Evolutionary conservation across 2,329 filamentous ascomycete species (phyloP).

Genomic region (Fonsecaea pedrosoi): DNA sequence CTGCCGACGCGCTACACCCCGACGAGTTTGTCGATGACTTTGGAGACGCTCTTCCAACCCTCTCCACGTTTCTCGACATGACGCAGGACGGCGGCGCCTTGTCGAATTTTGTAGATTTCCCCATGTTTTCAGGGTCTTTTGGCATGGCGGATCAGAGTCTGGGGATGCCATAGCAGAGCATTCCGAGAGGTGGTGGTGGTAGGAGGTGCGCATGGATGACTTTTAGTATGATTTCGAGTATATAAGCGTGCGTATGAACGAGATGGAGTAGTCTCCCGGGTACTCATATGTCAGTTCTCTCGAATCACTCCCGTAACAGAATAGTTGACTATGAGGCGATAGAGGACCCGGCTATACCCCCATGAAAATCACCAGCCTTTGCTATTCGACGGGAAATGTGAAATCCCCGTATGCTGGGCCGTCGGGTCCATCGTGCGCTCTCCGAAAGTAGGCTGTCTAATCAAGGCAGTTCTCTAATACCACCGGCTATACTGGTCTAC

Average conservation of each 20-base stretch:
- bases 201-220: background rate
- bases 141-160: background rate
- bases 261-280: background rate
- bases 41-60: background rate
- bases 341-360: background rate
- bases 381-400: background rate
- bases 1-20: background rate
- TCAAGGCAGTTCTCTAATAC: background rate
- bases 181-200: background rate
- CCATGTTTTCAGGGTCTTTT: background rate
- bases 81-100: background rate
- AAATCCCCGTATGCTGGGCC: background rate
- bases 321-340: too few relatives aligned
- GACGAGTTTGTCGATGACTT: background rate
- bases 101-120: background rate
- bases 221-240: background rate
- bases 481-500: background rate
- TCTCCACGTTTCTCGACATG: background rate
- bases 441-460: background rate
- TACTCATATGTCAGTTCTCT: background rate
- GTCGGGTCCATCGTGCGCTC: background rate
- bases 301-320: background rate
- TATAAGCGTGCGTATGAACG: background rate
- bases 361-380: background rate
- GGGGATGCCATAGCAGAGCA: background rate